These are phyloP conservation scores for Misopates orontium DNA, from an alignment of 257 asterid genomes.

Conservation along the genomic window DNA sequence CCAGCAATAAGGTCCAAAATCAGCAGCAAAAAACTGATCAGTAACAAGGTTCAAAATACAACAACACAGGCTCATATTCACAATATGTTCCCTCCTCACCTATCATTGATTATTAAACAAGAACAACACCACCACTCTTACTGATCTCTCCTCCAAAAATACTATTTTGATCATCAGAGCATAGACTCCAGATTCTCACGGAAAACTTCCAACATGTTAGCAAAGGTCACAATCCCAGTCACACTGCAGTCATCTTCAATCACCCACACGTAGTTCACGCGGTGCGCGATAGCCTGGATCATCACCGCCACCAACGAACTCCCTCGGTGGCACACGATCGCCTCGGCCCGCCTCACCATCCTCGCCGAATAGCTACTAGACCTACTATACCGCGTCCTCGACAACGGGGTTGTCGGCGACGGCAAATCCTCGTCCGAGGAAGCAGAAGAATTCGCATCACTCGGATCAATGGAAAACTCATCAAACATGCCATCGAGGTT, in stretches of 20 bases:
- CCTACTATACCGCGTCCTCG: conserved; percentile 36
- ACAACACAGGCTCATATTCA: neutral
- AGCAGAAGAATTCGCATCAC: conserved; percentile 19
- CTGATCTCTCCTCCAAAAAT: too few relatives aligned
- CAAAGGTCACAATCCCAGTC: conserved; percentile 77
- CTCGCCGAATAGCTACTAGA: conserved; percentile 54
- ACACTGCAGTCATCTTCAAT: conserved; percentile 70
- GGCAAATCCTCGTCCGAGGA: conserved; percentile 57
- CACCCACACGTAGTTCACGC: conserved; percentile 89
- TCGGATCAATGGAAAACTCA: conserved; percentile 36
- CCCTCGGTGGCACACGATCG: conserved; percentile 69
- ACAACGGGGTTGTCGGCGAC: conserved; percentile 34
- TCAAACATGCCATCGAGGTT: conserved; percentile 53
- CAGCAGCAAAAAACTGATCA: neutral
- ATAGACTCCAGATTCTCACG: conserved; percentile 47
- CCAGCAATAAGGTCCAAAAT: too few relatives aligned
- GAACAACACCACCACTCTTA: too few relatives aligned
- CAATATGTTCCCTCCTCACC: neutral
- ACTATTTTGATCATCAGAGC: neutral
- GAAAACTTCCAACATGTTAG: conserved; percentile 58
- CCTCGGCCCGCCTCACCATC: conserved; percentile 71
- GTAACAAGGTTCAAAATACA: neutral
- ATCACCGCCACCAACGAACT: conserved; percentile 90
- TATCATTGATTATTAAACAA: too few relatives aligned
- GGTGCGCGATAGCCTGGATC: conserved; percentile 82